Conservation (phyloP, 345 rosid genomes). For the Bretschneidera sinensis region DNA sequence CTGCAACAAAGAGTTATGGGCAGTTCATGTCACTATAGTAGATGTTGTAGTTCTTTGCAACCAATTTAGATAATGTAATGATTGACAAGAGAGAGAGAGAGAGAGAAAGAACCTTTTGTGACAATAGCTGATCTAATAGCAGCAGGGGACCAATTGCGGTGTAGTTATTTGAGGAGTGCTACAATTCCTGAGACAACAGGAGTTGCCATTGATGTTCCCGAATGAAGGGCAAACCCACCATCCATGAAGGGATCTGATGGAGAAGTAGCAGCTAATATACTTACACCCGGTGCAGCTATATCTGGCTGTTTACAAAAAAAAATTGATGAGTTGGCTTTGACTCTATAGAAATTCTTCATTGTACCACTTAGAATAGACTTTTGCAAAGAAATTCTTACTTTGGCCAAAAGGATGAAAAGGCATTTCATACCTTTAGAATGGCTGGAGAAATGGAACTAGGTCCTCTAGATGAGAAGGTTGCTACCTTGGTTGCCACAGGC, state of each 20-base stretch:
- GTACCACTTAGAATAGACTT: background rate
- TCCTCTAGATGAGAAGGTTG: conserved; percentile 50
- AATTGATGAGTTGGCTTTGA: no score
- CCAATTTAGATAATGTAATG: background rate
- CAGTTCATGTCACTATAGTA: background rate
- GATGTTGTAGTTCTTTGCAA: background rate
- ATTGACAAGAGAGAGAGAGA: conserved; percentile 12
- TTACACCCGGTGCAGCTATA: conserved; percentile 41
- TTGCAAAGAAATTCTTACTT: conserved; percentile 21
- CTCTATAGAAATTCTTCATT: no score
- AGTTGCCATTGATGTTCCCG: conserved; percentile 43
- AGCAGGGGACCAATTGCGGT: conserved; percentile 42
- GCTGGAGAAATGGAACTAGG: conserved; percentile 50
- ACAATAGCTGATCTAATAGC: conserved; percentile 45
- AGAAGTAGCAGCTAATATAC: conserved; percentile 33
- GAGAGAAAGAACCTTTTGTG: conserved; percentile 39
- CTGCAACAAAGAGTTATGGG: conserved; percentile 13
- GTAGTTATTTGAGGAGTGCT: conserved; percentile 35
- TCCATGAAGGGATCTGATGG: conserved; percentile 6
- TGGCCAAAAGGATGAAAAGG: conserved; percentile 10
- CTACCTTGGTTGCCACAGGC: conserved; percentile 31
- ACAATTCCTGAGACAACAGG: conserved; percentile 36
- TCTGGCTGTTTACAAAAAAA: conserved; percentile 29
- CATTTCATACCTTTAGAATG: conserved; percentile 28
- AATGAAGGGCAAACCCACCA: conserved; percentile 11